These are phyloP conservation scores for Chlamydomonas eustigma DNA, from an alignment of 139 green algal species.

Conservation along the genomic window DNA sequence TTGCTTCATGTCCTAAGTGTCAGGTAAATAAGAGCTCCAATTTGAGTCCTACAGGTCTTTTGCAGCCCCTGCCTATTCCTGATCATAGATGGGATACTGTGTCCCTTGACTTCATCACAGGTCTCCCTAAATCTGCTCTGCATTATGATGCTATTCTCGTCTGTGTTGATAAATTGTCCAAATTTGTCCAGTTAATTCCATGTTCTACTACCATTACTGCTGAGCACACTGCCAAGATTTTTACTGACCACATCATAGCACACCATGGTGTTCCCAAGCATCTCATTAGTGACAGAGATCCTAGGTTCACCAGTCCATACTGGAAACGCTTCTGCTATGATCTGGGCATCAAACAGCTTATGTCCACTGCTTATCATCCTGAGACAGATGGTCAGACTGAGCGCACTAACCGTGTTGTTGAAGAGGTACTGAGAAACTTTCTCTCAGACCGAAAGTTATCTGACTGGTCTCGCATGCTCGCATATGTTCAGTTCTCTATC, in stretches of 20 bases:
- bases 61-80: neutral
- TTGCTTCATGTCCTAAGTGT: neutral
- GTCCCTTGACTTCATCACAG: neutral
- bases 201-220: neutral
- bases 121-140: neutral
- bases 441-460: no score
- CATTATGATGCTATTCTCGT: neutral
- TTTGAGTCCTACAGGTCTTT: neutral
- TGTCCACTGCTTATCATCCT: no score
- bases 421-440: no score
- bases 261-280: neutral
- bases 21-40: neutral
- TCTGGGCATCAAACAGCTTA: no score
- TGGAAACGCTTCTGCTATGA: no score
- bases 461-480: no score
- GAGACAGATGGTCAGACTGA: no score
- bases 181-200: neutral
- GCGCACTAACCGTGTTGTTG: no score
- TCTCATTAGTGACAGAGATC: neutral
- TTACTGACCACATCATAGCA: neutral
- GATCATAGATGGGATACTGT: neutral
- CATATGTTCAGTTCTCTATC: no score
- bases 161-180: neutral
- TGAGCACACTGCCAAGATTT: neutral
- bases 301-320: neutral